phyloP scores from a whole-genome alignment of 106 monocot species.

The Dendrobium chrysotoxum region DNA sequence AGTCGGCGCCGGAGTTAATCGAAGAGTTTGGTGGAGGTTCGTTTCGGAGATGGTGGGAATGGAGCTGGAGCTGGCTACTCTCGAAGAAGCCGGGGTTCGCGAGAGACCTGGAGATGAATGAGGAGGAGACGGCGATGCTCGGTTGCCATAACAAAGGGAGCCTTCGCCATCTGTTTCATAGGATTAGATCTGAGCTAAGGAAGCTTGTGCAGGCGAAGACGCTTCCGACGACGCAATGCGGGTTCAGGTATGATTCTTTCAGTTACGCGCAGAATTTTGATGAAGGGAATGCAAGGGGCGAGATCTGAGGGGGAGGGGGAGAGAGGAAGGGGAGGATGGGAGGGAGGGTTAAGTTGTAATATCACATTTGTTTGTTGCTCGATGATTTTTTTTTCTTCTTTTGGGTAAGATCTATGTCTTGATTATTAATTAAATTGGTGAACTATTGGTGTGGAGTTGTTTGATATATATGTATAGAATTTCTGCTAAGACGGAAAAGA shows the following conservation, averaged over 20 bases:
- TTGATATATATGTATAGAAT: not conserved
- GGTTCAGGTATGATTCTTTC: constrained; percentile 14
- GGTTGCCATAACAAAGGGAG: constrained; percentile 59
- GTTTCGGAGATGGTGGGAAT: constrained; percentile 68
- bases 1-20: constrained; percentile 56
- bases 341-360: not conserved
- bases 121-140: constrained; percentile 57
- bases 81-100: constrained; percentile 61
- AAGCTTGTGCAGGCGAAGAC: constrained; percentile 25
- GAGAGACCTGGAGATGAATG: constrained; percentile 82
- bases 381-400: not conserved
- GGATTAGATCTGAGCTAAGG: constrained; percentile 44
- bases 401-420: not conserved
- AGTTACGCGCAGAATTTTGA: constrained; percentile 18
- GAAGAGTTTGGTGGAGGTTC: constrained; percentile 47
- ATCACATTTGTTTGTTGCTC: not conserved
- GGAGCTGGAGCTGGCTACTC: constrained; percentile 57
- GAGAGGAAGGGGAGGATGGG: too few relatives aligned
- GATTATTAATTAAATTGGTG: not conserved
- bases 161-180: constrained; percentile 59
- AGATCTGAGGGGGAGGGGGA: not conserved
- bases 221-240: constrained; percentile 18
- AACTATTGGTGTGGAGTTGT: not conserved
- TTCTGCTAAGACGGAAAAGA: not conserved
- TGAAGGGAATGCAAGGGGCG: constrained; percentile 2